Base-by-base conservation (phyloP, 2,329 filamentous ascomycete species). In the Apiospora koreana region DNA sequence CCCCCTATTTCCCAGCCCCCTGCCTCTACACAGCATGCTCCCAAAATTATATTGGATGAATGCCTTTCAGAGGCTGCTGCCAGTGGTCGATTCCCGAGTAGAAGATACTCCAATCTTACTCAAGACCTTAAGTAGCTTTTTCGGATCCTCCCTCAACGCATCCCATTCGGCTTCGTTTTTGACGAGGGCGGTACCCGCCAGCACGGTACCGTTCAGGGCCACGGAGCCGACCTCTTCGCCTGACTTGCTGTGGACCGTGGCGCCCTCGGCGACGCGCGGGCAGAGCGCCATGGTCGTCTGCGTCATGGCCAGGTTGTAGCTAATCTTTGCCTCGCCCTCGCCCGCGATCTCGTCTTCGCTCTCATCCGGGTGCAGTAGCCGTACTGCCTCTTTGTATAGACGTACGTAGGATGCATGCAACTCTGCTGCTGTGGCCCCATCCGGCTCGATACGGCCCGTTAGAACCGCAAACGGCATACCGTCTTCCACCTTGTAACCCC, bases 221-320 rank as follows among this genome's bases (percentile, higher is more conserved):
- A 90, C 70, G 31, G 75, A 77, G 0, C 87, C 87, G 1, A 82
- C 77, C 38, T 25, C 64, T 1, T 79, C 76, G 3, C 77, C 78
- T 3, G 68, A 65, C 70, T 75, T 71, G 43, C 76, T 69, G 3
- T 70, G 73, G 5, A 79, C 72, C 23, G 75, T 74, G 0, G 77
- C 77, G 0, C 89, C 88, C 75, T 91, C 89, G 0, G 84, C 82
- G 1, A 83, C 73, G 1, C 89, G 82, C 1, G 89, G 89, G 71
- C 86, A 85, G 1, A 92, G 71, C 0, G 86, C 87, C 77, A 92
- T 83, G 0, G 80, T 81, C 21, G 79, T 79, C 70, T 81, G 80
- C 25, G 89, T 91, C 81, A 92, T 83, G 67, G 86, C 89, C 73
- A 91, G 79, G 76, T 91, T 92, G 77, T 92, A 92, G 78, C 88